Base-by-base conservation (phyloP, 176 grass and related monocot genomes). In the Aegilops longissima region DNA sequence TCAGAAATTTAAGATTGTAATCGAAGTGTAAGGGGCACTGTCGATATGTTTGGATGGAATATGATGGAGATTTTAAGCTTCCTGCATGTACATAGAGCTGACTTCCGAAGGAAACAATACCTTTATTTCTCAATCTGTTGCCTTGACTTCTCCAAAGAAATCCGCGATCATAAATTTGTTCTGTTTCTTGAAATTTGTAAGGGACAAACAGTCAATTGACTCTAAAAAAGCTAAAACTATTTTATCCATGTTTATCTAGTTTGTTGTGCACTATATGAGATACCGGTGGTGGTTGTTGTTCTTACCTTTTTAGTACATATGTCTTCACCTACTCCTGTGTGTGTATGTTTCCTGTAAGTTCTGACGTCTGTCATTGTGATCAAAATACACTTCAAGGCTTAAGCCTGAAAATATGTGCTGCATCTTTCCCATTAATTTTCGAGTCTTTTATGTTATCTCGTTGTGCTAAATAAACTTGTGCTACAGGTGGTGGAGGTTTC, bases 401-500 rank as follows among this genome's bases (percentile, higher is more conserved):
- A 86, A 21, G n/a, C 51, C 44, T 78, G 63, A 29, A 69, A 49
- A 12, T 78, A 59, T 70, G 21, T 38, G 30, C 21, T 16, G 31
- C 77, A 67, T 85, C 8, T 85, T 68, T 39, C 20, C 5, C 17
- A 14, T 34, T 56, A 58, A 13, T 20, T 42, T 72, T 9, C 10
- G 8, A 12, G 9, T 47, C 4, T 29, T 54, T 56, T 70, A 23
- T n/a, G 3, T 47, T 9, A 91, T 80, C 39, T 35, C 12, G 1
- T 74, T 83, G 9, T 47, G 82, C 3, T 84, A 23, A 87, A 66
- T 80, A 47, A 47, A 70, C 73, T 44, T 39, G 17, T 61, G 72
- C 38, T 83, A 82, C 61, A 98, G 95, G 95, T 98, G 80, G 93
- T 98, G 80, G 95, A 98, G 89, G 95, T 98, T 44, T 98, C 95